Base-by-base conservation (phyloP, 2,329 filamentous ascomycete genomes). In the Fusarium sp. region DNA sequence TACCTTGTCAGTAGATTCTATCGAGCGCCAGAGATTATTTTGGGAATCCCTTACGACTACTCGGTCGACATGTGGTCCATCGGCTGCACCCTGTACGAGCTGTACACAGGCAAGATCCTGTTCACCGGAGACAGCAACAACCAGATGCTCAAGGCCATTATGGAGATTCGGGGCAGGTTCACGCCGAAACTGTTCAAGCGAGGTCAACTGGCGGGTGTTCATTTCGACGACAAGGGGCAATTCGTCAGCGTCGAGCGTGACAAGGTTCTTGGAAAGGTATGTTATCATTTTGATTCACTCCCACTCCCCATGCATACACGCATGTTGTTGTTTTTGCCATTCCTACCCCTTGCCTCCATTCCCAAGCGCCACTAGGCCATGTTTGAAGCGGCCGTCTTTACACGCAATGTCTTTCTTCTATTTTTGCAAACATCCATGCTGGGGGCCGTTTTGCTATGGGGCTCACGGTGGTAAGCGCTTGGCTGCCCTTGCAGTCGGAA, bases 1-100 rank as follows among this genome's bases (percentile, higher is more conserved):
- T 98, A 98, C 81, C 92, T 99, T 2, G 95, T 98, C 80, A 98
- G 95, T 85, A 93, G 97, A 65, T 99, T 98, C 84, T 99, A 99
- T 82, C 93, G 97, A 71, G 97, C 97, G 5, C 97, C 97, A 3
- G 97, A 99, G 85, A 95, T 99, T 80, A 98, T 99, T 71, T 89
- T 99, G 5, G 97, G 97, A n/a, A 95, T 98, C 86, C 93, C 94
- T 11, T 98, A 97, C 82, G 95, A 98, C 81, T 97, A 96, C 81
- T 93, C 93, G 9, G 94, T 98, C 75, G 97, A 99, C 82, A 94
- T 98, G 88, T 99, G 97, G 97, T 97, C 96, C 9, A 95, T 98
- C 75, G 97, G 97, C 41, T 99, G 97, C 84, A 99, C 97, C 0
- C 88, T 98, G 33, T 99, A 97, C 83, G 97, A 99, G 84, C 88